Evolutionary conservation across 1,284 basidiomycete species (phyloP).

Genomic region (Trichosporon sp.): DNA sequence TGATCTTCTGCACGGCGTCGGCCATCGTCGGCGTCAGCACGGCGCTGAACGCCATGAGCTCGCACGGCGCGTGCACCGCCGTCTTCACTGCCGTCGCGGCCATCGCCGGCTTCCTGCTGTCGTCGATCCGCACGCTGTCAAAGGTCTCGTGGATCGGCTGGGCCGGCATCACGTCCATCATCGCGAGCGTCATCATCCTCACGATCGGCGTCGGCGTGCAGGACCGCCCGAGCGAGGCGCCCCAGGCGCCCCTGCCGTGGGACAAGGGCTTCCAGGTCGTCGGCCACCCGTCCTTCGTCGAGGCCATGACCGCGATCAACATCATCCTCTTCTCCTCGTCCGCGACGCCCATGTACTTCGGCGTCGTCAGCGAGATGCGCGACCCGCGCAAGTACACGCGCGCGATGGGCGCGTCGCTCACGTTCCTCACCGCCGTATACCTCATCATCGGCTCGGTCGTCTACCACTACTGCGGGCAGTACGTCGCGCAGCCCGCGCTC

Average conservation of each 20-base stretch:
- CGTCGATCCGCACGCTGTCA: conserved; percentile 35
- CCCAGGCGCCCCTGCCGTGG: conserved; percentile 28
- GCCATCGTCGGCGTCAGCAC: conserved; percentile 32
- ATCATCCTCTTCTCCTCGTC: conserved; percentile 16
- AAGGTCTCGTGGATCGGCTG: conserved; percentile 40
- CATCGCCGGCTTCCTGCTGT: conserved; percentile 30
- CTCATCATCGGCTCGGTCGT: conserved; percentile 29
- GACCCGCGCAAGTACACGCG: conserved; percentile 26
- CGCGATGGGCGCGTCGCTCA: conserved; percentile 22
- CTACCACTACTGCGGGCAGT: conserved; percentile 32
- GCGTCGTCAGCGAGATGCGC: conserved; percentile 29
- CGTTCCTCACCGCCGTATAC: conserved; percentile 22
- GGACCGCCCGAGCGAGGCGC: conserved; percentile 43
- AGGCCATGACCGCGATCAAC: conserved; percentile 27
- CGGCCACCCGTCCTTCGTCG: conserved; percentile 27
- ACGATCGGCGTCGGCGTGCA: conserved; percentile 42
- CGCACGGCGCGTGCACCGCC: conserved; percentile 39
- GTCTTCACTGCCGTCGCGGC: conserved; percentile 35
- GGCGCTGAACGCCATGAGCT: conserved; percentile 34
- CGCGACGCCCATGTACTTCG: conserved; percentile 20
- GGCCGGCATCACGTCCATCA: conserved; percentile 34
- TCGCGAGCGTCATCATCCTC: conserved; percentile 33
- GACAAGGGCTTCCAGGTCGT: conserved; percentile 33
- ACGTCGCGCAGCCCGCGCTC: conserved; percentile 34
- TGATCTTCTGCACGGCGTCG: conserved; percentile 29